Conservation (phyloP, 805 yeast genomes). For the Teunomyces cretensis region DNA sequence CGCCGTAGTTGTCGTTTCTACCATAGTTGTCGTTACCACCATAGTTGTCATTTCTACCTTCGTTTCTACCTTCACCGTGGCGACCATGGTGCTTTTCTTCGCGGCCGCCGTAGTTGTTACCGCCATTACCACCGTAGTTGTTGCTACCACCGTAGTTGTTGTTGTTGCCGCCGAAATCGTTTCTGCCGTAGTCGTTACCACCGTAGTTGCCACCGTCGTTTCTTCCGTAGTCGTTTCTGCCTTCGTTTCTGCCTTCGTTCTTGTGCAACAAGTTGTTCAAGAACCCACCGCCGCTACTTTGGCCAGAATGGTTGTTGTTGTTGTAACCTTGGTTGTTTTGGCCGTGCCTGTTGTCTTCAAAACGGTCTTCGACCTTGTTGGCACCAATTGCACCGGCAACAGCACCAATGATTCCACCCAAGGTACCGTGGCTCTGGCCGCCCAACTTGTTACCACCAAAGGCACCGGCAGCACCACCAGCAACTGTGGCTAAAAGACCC, state of each 20-base stretch:
- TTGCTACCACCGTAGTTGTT: constrained; percentile 3
- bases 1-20: constrained; percentile 5
- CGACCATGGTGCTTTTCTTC: constrained; percentile 4
- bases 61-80: constrained; percentile 10
- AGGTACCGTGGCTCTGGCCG: constrained; percentile 22
- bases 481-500: constrained; percentile 25
- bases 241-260: constrained; percentile 9
- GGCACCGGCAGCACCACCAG: constrained; percentile 33
- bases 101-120: constrained; percentile 9
- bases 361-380: constrained; percentile 24
- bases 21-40: constrained; percentile 8
- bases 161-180: constrained; percentile 6
- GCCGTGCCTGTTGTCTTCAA: constrained; percentile 15
- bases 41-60: not conserved
- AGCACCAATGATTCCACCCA: constrained; percentile 31
- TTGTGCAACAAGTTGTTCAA: constrained; percentile 8
- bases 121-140: constrained; percentile 7
- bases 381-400: constrained; percentile 29
- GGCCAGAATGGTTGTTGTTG: constrained; percentile 1
- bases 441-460: constrained; percentile 25
- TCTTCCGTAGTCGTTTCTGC: constrained; percentile 9
- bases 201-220: constrained; percentile 10
- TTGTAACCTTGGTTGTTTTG: constrained; percentile 5
- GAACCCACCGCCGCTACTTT: constrained; percentile 6
- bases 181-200: constrained; percentile 6